Percentiles rank a stretch among this genome's conserved stretches.
These are phyloP conservation scores for Pseudogymnoascus sp. DNA, from an alignment of 2,329 filamentous ascomycete genomes.

Conservation along the genomic window DNA sequence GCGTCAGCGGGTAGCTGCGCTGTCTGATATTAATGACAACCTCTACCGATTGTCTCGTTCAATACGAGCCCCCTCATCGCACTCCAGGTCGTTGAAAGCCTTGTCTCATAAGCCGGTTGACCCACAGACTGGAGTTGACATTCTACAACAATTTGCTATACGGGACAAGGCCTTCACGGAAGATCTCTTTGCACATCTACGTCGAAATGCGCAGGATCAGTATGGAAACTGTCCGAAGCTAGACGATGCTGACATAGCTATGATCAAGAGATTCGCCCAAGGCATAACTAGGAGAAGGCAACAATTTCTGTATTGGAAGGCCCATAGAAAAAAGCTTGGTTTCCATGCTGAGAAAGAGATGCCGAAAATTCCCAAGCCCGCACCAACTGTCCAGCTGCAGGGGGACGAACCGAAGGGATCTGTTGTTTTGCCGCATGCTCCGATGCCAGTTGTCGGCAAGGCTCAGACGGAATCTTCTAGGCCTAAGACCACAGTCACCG, in stretches of 20 bases:
- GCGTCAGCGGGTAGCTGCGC: not conserved
- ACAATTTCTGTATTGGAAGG: not conserved
- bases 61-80: not conserved
- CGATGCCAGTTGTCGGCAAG: not conserved
- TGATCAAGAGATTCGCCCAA: not conserved
- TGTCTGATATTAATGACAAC: slow-evolving; percentile 5
- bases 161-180: not conserved
- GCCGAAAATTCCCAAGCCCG: not conserved
- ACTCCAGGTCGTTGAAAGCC: not conserved
- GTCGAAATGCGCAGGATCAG: not conserved
- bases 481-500: not conserved
- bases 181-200: not conserved
- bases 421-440: not conserved
- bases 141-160: not conserved
- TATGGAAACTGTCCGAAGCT: not conserved
- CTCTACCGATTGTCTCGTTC: slow-evolving; percentile 2
- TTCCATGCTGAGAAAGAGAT: not conserved
- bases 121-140: not conserved
- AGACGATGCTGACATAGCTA: not conserved
- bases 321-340: not conserved
- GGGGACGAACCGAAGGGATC: not conserved
- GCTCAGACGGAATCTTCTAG: not conserved
- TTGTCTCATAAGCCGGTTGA: not conserved
- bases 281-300: not conserved
- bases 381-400: not conserved